A percentile compares a stretch with the other conserved stretches of the same genome.
Evolutionary conservation across 768 basidiomycete species (phyloP).

Genomic region (Panus rudis): DNA sequence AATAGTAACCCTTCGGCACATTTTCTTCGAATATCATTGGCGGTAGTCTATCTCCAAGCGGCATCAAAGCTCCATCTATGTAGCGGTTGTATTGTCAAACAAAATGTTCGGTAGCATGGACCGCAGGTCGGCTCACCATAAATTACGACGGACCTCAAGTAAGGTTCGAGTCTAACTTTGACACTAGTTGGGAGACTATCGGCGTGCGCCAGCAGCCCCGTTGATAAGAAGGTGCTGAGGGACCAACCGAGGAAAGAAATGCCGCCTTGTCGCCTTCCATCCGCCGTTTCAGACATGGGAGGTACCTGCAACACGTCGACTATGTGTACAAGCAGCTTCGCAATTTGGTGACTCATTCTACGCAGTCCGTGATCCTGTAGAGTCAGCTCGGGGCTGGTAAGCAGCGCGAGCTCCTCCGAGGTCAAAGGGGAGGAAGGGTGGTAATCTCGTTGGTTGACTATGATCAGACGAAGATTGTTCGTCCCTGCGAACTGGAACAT

Average conservation of each 20-base stretch:
- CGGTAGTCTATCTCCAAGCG: too few species aligned
- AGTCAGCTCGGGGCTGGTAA: constrained; percentile 12
- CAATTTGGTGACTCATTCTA: too few species aligned
- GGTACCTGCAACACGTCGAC: too few species aligned
- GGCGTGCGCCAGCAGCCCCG: constrained; percentile 1
- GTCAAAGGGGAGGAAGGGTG: constrained; percentile 15
- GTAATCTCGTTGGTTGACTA: constrained; percentile 21
- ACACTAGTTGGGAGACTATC: not conserved
- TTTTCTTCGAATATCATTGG: too few species aligned
- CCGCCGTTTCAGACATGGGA: not conserved
- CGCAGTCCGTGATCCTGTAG: too few species aligned
- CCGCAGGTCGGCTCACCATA: not conserved
- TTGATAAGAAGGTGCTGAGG: not conserved
- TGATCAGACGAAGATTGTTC: constrained; percentile 15
- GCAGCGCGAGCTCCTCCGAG: constrained; percentile 11
- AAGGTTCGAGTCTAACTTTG: not conserved
- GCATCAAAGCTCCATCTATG: too few species aligned
- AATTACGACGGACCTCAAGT: not conserved
- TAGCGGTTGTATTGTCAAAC: too few species aligned
- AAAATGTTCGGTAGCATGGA: constrained; percentile 1
- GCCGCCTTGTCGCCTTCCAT: constrained; percentile 1
- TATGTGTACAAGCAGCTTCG: too few species aligned
- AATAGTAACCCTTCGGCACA: constrained; percentile 1
- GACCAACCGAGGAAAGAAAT: constrained; percentile 5
- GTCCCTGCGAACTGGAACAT: constrained; percentile 13